A percentile compares a stretch with the other conserved stretches of the same genome.
These are phyloP conservation scores for Rhodotorula sp. DNA, from an alignment of 1,284 basidiomycete genomes.

Conservation along the genomic window DNA sequence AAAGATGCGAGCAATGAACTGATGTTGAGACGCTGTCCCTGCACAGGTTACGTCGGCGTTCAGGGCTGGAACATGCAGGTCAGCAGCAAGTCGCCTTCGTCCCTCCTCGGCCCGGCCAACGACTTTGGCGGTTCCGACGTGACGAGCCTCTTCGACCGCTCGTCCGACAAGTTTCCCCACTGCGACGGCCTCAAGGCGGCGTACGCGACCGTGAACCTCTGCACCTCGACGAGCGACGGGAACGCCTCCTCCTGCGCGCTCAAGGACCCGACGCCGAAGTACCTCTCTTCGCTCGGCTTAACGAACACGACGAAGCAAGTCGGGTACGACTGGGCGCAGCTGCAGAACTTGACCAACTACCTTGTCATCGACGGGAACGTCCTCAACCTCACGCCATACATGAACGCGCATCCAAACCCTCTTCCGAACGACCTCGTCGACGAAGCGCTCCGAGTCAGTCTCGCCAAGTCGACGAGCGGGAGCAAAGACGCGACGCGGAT, in stretches of 20 bases:
- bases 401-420: constrained; percentile 66
- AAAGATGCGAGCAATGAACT: no score
- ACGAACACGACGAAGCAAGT: constrained; percentile 64
- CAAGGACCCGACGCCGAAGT: constrained; percentile 35
- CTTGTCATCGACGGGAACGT: constrained; percentile 90
- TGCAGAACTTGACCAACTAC: constrained; percentile 65
- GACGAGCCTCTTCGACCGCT: constrained; percentile 71
- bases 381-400: constrained; percentile 87
- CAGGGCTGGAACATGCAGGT: constrained; percentile 76
- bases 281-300: constrained; percentile 57
- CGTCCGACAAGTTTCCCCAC: constrained; percentile 53
- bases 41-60: constrained; percentile 66
- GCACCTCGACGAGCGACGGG: constrained; percentile 52
- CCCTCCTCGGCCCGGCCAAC: constrained; percentile 56
- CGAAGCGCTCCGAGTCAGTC: constrained; percentile 70
- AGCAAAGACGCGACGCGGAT: constrained; percentile 87
- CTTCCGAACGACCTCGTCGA: constrained; percentile 77
- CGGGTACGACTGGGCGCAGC: constrained; percentile 86
- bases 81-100: constrained; percentile 58
- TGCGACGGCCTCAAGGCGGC: constrained; percentile 64
- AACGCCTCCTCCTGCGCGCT: constrained; percentile 59
- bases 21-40: no score
- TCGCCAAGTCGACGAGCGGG: constrained; percentile 53
- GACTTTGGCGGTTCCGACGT: constrained; percentile 77
- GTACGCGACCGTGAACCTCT: constrained; percentile 73